phyloP scores from a whole-genome alignment of 305 asterid species.

The Solanum aculeatissimum region DNA sequence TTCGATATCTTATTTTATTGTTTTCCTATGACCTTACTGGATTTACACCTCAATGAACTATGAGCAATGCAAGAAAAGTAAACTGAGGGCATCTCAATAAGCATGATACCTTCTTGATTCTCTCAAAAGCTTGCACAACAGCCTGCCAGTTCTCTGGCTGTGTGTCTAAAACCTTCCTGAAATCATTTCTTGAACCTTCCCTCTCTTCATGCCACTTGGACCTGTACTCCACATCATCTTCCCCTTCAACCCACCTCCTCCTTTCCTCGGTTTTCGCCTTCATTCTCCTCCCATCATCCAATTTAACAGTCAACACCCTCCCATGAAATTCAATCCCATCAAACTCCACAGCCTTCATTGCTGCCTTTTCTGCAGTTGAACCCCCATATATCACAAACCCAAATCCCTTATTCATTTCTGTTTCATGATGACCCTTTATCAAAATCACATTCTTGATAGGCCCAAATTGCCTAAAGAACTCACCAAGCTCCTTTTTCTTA shows the following conservation, averaged over 20 bases:
- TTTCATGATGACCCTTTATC: constrained; percentile 69
- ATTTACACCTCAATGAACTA: background rate
- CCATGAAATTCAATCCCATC: constrained; percentile 98
- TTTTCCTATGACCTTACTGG: background rate
- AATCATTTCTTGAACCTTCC: constrained; percentile 57
- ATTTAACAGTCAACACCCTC: constrained; percentile 69
- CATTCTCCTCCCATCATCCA: constrained; percentile 60
- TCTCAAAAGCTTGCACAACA: constrained; percentile 72
- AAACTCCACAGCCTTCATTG: constrained; percentile 91
- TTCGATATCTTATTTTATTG: background rate
- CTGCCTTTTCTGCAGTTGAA: constrained; percentile 64
- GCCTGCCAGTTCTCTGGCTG: constrained; percentile 94
- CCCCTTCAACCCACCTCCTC: constrained; percentile 44
- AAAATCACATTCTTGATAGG: constrained; percentile 71
- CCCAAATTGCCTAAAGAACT: constrained; percentile 95
- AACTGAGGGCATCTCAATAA: constrained; percentile 18
- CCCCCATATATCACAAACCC: constrained; percentile 85
- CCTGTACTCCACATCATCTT: constrained; percentile 29
- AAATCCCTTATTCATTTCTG: constrained; percentile 86
- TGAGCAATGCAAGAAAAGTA: background rate
- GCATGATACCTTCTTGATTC: constrained; percentile 68
- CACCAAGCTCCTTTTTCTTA: constrained; percentile 62
- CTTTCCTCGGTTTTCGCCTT: constrained; percentile 47
- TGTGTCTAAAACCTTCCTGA: constrained; percentile 32
- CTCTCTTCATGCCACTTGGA: constrained; percentile 92